A percentile compares a stretch with the other conserved stretches of the same genome.
Evolutionary conservation across 352 stramenopile species (phyloP).

Genomic region (Phytopythium helicoides): DNA sequence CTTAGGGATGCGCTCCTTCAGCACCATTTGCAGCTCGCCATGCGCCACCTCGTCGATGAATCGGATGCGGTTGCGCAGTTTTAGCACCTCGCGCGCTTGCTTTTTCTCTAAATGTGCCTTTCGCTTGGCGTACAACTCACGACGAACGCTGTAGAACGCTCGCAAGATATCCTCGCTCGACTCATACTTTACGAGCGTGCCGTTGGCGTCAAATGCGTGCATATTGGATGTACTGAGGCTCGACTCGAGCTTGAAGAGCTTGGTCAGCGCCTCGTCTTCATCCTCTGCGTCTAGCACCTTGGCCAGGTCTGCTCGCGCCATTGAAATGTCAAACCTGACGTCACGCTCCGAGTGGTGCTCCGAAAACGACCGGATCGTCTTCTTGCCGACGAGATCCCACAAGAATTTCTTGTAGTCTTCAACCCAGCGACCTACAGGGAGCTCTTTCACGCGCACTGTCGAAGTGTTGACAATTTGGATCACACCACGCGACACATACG

Average conservation of each 20-base stretch:
- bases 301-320: constrained; percentile 79
- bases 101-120: constrained; percentile 83
- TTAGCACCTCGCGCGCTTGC: constrained; percentile 80
- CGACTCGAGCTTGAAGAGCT: constrained; percentile 93
- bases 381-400: constrained; percentile 89
- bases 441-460: constrained; percentile 95
- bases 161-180: constrained; percentile 90
- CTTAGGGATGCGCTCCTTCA: constrained; percentile 74
- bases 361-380: constrained; percentile 88
- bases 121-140: constrained; percentile 85
- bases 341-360: constrained; percentile 97
- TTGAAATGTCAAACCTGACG: constrained; percentile 77
- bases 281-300: constrained; percentile 53
- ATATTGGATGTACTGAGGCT: constrained; percentile 97
- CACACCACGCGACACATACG: constrained; percentile 73
- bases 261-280: constrained; percentile 56
- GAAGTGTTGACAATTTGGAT: constrained; percentile 85
- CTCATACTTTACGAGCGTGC: constrained; percentile 92
- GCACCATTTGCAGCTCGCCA: constrained; percentile 90
- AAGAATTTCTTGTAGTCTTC: constrained; percentile 99
- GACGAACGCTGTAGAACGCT: constrained; percentile 92
- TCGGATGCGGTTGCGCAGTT: constrained; percentile 95
- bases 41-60: constrained; percentile 97
- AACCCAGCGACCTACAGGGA: constrained; percentile 97
- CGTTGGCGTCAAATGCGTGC: constrained; percentile 94